Evolutionary conservation across 2,329 filamentous ascomycete genomes (phyloP).

Genomic region (Claviceps quebecensis): DNA sequence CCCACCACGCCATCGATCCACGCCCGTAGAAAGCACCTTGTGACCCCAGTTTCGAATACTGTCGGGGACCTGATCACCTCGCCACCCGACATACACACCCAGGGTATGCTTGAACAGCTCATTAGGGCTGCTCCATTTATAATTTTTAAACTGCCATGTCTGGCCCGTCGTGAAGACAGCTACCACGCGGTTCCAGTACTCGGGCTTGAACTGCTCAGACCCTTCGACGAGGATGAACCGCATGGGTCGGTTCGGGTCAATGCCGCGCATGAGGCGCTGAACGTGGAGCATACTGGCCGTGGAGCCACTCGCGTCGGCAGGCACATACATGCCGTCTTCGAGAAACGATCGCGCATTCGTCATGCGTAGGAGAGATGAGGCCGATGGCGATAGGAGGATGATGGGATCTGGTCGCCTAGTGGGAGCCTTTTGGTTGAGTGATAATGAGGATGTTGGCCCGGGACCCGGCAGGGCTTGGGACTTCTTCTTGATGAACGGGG

Average conservation of each 20-base stretch:
- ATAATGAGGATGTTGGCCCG: slow-evolving; percentile 30
- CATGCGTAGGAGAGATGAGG: slow-evolving; percentile 86
- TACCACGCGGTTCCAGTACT: slow-evolving; percentile 92
- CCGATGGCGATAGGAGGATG: slow-evolving; percentile 91
- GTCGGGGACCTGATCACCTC: slow-evolving; percentile 65
- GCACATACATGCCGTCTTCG: slow-evolving; percentile 66
- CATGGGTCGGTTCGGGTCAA: slow-evolving; percentile 58
- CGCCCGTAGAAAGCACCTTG: slow-evolving; percentile 59
- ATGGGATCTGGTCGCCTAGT: slow-evolving; percentile 60
- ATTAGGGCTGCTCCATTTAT: slow-evolving; percentile 82
- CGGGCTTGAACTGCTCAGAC: slow-evolving; percentile 88
- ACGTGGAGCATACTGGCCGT: slow-evolving; percentile 75
- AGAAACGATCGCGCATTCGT: slow-evolving; percentile 94
- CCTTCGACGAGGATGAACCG: slow-evolving; percentile 94
- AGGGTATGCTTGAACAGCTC: slow-evolving; percentile 83
- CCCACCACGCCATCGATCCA: slow-evolving; percentile 67
- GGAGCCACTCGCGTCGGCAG: slow-evolving; percentile 53
- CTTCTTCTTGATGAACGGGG: slow-evolving; percentile 57
- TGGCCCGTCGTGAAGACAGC: slow-evolving; percentile 97
- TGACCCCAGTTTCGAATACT: slow-evolving; percentile 75
- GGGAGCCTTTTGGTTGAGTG: slow-evolving; percentile 39
- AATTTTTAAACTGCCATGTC: slow-evolving; percentile 96
- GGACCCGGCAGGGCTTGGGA: slow-evolving; percentile 26
- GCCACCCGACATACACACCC: slow-evolving; percentile 84
- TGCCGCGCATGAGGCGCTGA: slow-evolving; percentile 56